Evolutionary conservation across 805 yeast genomes (phyloP), one percentile per base, ranked within the genome.

Genomic region (Starmerella floris): DNA sequence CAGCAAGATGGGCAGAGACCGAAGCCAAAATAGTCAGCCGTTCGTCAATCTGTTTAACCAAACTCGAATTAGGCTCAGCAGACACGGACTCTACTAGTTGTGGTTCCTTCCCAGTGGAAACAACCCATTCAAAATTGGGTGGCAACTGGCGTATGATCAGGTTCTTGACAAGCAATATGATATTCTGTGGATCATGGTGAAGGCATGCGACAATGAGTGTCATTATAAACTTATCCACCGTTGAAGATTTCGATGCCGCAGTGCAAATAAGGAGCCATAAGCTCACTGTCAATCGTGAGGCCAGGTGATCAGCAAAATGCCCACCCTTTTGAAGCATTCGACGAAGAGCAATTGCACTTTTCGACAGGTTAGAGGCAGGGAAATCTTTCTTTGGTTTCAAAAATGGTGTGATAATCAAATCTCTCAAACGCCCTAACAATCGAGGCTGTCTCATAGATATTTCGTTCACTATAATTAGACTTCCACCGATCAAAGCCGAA

Each of bases 1-100:
- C 73, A 43, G 72, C 74, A 5, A 77, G 53, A 22, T 70, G 65
- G 37, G 63, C 62, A 42, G 83, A 58, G 3, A 82, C 51, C 4
- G 60, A 62, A 1, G 72, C 44, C 16, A 68, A 60, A 15, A 62
- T 45, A 2, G 63, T 72, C 5, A 72, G 51, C 0, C 75, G 61
- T 0, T 47, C 39, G 43, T 73, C 77, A 28, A 77, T 56, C 39
- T n/a, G 38, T 21, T 43, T 25, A n/a, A 43, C 2, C 10, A 43
- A n/a, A 16, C 35, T 21, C 15, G 15, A 16, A 4, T 17, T 25
- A 19, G 4, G 4, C 2, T 10, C 19, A 16, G 28, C 2, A 4
- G 37, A 28, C 2, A 48, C 19, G 3, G 28, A 2, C 23, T 45
- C 45, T 2, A 39, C 30, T 3, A 49, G 37, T 3, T 3, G 10